Percentiles rank a stretch among this genome's conserved stretches.
Conservation (phyloP, 148 eudicot species). For the Selenicereus undatus region DNA sequence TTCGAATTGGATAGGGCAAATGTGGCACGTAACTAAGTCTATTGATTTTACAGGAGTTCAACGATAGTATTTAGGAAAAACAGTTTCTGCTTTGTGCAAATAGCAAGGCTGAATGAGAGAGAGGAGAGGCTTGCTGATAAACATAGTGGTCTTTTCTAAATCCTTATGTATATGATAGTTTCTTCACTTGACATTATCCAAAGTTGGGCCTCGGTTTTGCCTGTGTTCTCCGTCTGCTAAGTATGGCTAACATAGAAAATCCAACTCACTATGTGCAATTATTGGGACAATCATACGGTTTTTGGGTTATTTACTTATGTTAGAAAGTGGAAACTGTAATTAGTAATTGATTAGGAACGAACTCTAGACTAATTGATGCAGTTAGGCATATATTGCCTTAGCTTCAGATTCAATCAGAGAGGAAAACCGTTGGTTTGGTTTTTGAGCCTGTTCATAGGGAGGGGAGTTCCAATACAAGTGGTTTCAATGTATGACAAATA, state of each 20-base stretch:
- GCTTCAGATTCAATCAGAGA: not conserved
- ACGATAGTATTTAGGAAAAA: not conserved
- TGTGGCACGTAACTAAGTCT: not conserved
- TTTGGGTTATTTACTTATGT: not conserved
- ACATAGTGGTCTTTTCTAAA: not conserved
- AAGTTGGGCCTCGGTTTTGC: not conserved
- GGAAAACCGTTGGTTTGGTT: not conserved
- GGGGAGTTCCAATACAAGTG: not conserved
- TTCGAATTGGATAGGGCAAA: not conserved
- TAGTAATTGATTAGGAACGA: not conserved
- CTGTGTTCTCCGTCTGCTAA: not conserved
- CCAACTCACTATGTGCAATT: not conserved
- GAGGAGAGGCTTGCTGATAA: not conserved
- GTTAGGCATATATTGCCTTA: not conserved
- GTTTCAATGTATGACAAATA: not conserved
- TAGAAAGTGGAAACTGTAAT: not conserved
- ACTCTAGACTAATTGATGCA: not conserved
- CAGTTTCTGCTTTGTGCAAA: not conserved
- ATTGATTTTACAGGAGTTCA: not conserved
- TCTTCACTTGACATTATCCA: slow-evolving; percentile 1
- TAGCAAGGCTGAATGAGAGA: not conserved
- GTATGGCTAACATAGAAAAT: not conserved
- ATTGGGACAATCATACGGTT: slow-evolving; percentile 6
- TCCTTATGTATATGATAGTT: not conserved
- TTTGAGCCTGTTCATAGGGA: not conserved